Base-by-base conservation (phyloP, 1,284 basidiomycete genomes). In the Marasmius fiardii region DNA sequence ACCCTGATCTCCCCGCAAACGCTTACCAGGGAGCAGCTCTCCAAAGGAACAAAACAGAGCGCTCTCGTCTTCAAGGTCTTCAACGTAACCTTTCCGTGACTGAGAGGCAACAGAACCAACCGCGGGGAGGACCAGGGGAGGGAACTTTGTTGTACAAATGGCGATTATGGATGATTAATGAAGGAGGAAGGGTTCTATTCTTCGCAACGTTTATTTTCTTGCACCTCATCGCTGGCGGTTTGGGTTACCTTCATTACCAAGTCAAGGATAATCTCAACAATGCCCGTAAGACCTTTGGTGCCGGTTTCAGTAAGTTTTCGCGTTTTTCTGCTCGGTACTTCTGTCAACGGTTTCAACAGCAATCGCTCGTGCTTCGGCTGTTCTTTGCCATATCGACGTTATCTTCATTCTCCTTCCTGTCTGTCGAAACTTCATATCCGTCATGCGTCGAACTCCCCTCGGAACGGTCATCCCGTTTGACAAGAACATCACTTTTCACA, bases 391-490 rank as follows among this genome's bases (percentile, higher is more conserved):
- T 64, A 80, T 95, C 64, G 90, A 95, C 72, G 85, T 93, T 53
- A 85, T 92, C 59, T 90, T 95, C 77, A 94, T 96, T 71, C 83
- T 95, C 51, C 80, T 96, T 28, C 93, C 93, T 26, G 82, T 95
- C 66, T 95, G 93, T 79, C 83, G 93, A 59, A 93, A 92, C 74
- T 92, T 95, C 71, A 83, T 95, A 68, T 93, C 92, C 16, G 64
- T 93, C 43, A 78, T 95, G 50, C 88, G 93, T 43, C 82, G 86
- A 51, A 92, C 91, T 0, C 82, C 92, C 1, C 74, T 95, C 52
- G 92, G 92, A 72, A 80, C 84, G 60, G 73, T 93, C 71, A 91
- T 96, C 62, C 93, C 93, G 21, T 93, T 94, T 67, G 92, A 93
- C 78, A 90, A 92, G 76, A 92, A 90, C 69, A 85, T 93, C 70